phyloP scores from a whole-genome alignment of 1,139 yeast genomes.

The Wickerhamomyces sp. region DNA sequence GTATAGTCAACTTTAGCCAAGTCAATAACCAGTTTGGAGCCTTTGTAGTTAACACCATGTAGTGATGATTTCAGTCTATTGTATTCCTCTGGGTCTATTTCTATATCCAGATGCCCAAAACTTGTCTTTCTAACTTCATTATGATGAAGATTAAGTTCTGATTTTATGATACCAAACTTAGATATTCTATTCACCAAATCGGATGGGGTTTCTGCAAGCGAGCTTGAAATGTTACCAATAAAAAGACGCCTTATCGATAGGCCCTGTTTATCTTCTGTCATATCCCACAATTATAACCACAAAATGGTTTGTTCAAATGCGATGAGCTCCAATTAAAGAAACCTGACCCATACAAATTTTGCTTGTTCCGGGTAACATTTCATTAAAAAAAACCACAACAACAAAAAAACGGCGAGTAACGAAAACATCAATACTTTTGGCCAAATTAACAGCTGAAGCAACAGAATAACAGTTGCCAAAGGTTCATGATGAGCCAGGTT shows the following conservation, averaged over 20 bases:
- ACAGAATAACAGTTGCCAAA: not conserved
- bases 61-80: conserved; percentile 50
- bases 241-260: conserved; percentile 42
- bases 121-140: conserved; percentile 30
- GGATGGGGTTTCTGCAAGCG: conserved; percentile 39
- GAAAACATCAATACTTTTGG: too few relatives aligned
- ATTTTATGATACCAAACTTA: conserved; percentile 45
- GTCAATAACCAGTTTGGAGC: conserved; percentile 55
- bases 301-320: not conserved
- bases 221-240: conserved; percentile 62
- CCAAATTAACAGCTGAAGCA: too few relatives aligned
- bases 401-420: not conserved
- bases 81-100: conserved; percentile 40
- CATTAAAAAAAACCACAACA: not conserved
- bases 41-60: conserved; percentile 73
- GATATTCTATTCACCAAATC: conserved; percentile 44
- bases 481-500: not conserved
- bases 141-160: conserved; percentile 42
- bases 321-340: not conserved
- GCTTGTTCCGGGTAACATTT: not conserved
- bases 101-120: conserved; percentile 66
- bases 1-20: conserved; percentile 42
- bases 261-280: not conserved
- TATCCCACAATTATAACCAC: not conserved
- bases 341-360: not conserved